These are phyloP conservation scores for Candida mattraensis DNA, from an alignment of 805 yeast genomes.

Conservation along the genomic window DNA sequence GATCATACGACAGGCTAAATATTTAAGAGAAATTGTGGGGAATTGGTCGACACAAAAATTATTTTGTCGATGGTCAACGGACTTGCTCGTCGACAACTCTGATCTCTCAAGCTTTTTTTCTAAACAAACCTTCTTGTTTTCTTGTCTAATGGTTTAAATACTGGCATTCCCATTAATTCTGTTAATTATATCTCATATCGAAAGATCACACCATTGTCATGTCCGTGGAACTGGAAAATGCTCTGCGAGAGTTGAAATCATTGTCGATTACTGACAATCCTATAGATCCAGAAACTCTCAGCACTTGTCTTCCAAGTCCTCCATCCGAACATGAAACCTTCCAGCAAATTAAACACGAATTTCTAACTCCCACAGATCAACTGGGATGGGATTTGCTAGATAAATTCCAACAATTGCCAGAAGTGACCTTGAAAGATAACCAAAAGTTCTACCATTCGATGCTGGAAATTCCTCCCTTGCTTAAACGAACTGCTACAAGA, in stretches of 20 bases:
- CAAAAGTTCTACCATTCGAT: constrained; percentile 45
- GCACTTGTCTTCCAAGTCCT: constrained; percentile 10
- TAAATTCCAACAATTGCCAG: constrained; percentile 59
- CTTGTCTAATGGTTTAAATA: no score
- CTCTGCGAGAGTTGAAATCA: constrained; percentile 10
- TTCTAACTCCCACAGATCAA: constrained; percentile 60
- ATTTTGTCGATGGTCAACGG: no score
- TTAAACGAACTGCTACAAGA: constrained; percentile 62
- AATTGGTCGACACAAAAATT: no score
- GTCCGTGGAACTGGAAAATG: constrained; percentile 2
- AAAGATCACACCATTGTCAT: no score
- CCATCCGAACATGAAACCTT: constrained; percentile 15
- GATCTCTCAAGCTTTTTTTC: no score
- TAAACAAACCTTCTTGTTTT: no score
- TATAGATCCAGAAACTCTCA: constrained; percentile 19
- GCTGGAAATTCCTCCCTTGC: constrained; percentile 56
- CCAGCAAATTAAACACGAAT: constrained; percentile 37
- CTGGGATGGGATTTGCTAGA: constrained; percentile 74
- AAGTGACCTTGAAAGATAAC: constrained; percentile 25
- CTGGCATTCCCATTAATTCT: no score
- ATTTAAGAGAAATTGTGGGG: no score
- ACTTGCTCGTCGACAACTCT: no score
- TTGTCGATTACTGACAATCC: constrained; percentile 8
- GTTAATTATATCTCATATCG: no score
- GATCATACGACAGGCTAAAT: no score